Base-by-base conservation (phyloP, 345 rosid species). In the Camelina laxa region DNA sequence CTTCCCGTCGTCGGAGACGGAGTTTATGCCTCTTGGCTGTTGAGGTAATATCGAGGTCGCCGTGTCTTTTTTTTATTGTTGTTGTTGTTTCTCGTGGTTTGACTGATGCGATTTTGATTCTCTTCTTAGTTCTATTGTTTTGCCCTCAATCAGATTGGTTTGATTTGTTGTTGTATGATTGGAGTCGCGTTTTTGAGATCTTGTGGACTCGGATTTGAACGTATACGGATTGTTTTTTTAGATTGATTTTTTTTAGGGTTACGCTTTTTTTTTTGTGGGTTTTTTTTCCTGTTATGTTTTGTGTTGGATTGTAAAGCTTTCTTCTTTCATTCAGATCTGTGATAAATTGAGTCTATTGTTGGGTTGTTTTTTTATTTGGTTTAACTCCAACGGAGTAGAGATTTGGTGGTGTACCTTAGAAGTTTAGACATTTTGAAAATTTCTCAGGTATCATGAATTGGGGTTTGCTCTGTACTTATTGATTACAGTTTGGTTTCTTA, bases 1-100 rank as follows among this genome's bases (percentile, higher is more conserved):
- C 71, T 77, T 78, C 67, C 90, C 98, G 91, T 89, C 91, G 88
- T 80, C 75, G 69, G 88, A 84, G 93, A 80, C 97, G 95, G 90
- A 87, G 78, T 79, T 78, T 84, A 79, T 85, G 91, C 98, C 89
- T 85, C 59, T 86, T 85, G 80, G 83, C 79, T 88, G 66, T 47
- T 85, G 87, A 80, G 92, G 94, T 92, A 33, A 17, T 15, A 8
- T 33, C 57, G 4, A 57, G n/a, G 64, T 66, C 45, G 36, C 36
- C 36, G 31, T 21, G 1, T 21, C 15, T 22, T 27, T 4, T 27
- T n/a, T n/a, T n/a, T n/a, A n/a, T n/a, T 0, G 30, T 27, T 27
- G 30, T 27, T 27, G 30, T 0, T 17, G 19, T 14, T 61, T 14
- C 27, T 67, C 12, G 11, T 20, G 41, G 48, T 20, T 58, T 61